Conservation (phyloP, 75 land plant genomes). For the Ceratopteris richardii region DNA sequence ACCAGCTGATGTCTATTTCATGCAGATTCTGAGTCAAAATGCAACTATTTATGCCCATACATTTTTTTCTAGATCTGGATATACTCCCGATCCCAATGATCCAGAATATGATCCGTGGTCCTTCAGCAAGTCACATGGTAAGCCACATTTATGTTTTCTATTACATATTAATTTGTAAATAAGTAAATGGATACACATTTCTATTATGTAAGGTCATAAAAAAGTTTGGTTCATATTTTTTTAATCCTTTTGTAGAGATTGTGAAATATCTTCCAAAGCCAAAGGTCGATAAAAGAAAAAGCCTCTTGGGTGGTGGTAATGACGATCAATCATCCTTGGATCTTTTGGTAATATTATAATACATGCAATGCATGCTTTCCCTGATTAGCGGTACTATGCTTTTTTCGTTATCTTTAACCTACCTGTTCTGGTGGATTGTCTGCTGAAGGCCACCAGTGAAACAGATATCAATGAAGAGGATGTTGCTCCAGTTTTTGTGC, state of each 20-base stretch:
- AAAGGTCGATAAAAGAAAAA: slow-evolving; percentile 66
- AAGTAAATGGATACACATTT: too few relatives aligned
- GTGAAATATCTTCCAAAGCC: slow-evolving; percentile 77
- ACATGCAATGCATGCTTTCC: not conserved
- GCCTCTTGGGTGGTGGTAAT: slow-evolving; percentile 38
- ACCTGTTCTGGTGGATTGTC: not conserved
- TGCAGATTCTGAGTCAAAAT: slow-evolving; percentile 63
- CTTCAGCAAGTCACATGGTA: slow-evolving; percentile 64
- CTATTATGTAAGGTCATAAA: too few relatives aligned
- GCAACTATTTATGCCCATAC: slow-evolving; percentile 83
- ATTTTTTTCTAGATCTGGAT: slow-evolving; percentile 90
- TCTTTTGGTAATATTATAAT: slow-evolving; percentile 21
- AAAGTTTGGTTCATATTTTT: not conserved
- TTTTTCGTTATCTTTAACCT: not conserved
- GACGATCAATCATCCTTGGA: slow-evolving; percentile 22
- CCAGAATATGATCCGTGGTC: slow-evolving; percentile 66
- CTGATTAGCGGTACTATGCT: not conserved
- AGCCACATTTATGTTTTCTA: slow-evolving; percentile 11
- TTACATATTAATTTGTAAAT: too few relatives aligned
- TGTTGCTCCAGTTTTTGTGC: slow-evolving; percentile 49
- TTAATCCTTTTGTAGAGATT: slow-evolving; percentile 47
- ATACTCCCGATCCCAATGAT: slow-evolving; percentile 84
- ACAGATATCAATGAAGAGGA: slow-evolving; percentile 10
- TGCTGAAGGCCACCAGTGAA: not conserved
- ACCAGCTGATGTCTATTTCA: not conserved